Evolutionary conservation across 768 basidiomycete genomes (phyloP).

Genomic region (Coprinopsis marcescibilis): DNA sequence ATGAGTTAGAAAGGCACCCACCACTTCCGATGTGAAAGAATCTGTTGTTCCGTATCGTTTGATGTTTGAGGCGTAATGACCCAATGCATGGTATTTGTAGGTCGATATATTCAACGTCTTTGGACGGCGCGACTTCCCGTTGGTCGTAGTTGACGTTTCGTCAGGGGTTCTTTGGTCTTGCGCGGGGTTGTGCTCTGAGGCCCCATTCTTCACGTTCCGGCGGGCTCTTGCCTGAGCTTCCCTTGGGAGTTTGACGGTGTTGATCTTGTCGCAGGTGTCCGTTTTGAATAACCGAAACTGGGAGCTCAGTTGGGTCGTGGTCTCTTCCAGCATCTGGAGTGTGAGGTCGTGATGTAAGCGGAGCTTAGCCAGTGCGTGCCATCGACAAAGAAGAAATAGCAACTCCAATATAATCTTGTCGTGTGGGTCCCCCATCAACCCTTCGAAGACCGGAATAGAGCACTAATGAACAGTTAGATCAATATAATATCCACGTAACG

Average conservation of each 20-base stretch:
- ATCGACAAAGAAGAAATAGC: conserved; percentile 23
- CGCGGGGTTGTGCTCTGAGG: conserved; percentile 20
- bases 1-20: too few species aligned
- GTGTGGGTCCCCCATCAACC: conserved; percentile 25
- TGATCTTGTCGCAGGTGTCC: conserved; percentile 19
- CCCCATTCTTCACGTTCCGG: conserved; percentile 18
- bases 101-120: conserved; percentile 26
- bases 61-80: conserved; percentile 28
- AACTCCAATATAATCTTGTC: conserved; percentile 10
- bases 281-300: conserved; percentile 26
- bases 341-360: conserved; percentile 24
- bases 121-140: neutral
- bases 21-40: conserved; percentile 35
- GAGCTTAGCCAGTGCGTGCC: conserved; percentile 31
- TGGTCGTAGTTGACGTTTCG: conserved; percentile 21
- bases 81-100: conserved; percentile 35
- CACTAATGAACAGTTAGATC: conserved; percentile 22
- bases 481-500: too few species aligned
- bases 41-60: conserved; percentile 30
- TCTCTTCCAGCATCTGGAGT: conserved; percentile 17
- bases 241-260: conserved; percentile 30
- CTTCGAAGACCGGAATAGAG: conserved; percentile 33
- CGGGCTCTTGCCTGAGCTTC: too few species aligned
- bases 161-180: conserved; percentile 25
- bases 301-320: conserved; percentile 24